Evolutionary conservation across 139 green algal genomes (phyloP).

Genomic region (Tetradesmus lagerheimii): DNA sequence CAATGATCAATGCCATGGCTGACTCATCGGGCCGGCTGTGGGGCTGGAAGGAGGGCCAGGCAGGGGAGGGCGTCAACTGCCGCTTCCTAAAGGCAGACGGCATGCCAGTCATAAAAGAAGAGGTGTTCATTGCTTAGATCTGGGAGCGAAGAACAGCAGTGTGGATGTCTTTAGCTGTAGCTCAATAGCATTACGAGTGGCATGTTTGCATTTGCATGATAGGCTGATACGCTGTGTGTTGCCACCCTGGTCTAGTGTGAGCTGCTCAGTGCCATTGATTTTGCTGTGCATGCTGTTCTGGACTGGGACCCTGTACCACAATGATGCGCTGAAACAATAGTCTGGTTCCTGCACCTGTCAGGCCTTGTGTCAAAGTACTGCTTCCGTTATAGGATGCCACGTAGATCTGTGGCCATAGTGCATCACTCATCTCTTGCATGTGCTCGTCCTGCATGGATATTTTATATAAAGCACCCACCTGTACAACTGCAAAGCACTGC

Average conservation of each 20-base stretch:
- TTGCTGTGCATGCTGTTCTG: background rate
- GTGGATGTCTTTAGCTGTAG: background rate
- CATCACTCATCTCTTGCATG: background rate
- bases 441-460: background rate
- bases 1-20: background rate
- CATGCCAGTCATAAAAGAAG: background rate
- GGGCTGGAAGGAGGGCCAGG: constrained; percentile 16
- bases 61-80: background rate
- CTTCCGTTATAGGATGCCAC: background rate
- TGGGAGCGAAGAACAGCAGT: background rate
- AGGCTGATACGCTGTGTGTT: background rate
- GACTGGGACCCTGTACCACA: too few species aligned
- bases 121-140: background rate
- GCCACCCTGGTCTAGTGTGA: background rate
- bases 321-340: too few species aligned
- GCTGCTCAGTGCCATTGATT: background rate
- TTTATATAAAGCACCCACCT: background rate
- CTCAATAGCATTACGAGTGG: background rate
- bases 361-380: background rate
- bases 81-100: background rate
- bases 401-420: background rate
- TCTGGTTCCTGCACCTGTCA: background rate
- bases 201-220: background rate
- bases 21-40: constrained; percentile 7
- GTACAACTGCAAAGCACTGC: background rate